phyloP scores from a whole-genome alignment of 1,284 basidiomycete genomes.

The Leccinum subrobustum region DNA sequence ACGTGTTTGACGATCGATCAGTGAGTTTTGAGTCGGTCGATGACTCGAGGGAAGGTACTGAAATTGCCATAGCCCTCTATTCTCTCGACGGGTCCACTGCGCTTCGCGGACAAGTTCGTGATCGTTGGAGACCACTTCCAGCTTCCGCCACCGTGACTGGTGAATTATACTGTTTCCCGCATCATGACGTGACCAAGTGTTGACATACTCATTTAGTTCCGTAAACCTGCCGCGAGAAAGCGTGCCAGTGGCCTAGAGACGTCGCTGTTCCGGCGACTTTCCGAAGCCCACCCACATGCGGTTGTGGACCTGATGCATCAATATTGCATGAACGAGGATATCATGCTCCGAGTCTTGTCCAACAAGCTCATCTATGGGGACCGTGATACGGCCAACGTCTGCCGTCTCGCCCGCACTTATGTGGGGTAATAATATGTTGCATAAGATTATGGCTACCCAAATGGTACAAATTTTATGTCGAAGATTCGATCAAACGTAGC shows the following conservation, averaged over 20 bases:
- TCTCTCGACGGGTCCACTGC: constrained; percentile 86
- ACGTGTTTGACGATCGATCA: constrained; percentile 94
- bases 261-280: constrained; percentile 87
- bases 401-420: no score
- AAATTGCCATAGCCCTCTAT: constrained; percentile 63
- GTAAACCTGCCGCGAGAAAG: constrained; percentile 74
- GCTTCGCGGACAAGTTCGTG: constrained; percentile 88
- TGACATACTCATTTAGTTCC: constrained; percentile 56
- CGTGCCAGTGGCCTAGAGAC: constrained; percentile 75
- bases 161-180: constrained; percentile 35
- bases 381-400: constrained; percentile 28
- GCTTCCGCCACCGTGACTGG: constrained; percentile 76
- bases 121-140: constrained; percentile 98
- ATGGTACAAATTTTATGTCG: no score
- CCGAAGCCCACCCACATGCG: constrained; percentile 80
- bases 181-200: background rate
- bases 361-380: constrained; percentile 88
- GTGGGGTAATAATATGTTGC: no score
- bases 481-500: no score
- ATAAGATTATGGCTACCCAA: no score
- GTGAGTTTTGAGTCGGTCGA: constrained; percentile 45
- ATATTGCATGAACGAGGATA: constrained; percentile 97
- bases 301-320: constrained; percentile 85
- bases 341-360: constrained; percentile 78
- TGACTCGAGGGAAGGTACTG: background rate